Conservation (phyloP, 208 protist species). For the Sergeia podlipaevii region DNA sequence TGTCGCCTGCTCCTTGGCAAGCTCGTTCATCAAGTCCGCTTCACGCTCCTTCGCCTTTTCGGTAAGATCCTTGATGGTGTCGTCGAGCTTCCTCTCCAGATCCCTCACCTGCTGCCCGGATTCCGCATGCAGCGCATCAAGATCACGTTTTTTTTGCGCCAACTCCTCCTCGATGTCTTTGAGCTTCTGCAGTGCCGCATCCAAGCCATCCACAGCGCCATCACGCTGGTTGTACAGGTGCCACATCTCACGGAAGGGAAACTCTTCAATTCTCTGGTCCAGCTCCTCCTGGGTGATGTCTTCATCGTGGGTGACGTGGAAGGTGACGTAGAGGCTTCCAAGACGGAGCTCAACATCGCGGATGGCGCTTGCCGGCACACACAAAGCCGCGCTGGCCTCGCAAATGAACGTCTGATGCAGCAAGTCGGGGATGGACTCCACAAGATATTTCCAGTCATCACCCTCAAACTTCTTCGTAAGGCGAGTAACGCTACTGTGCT, state of each 20-base stretch:
- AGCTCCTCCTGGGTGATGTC: constrained; percentile 69
- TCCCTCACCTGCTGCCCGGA: constrained; percentile 20
- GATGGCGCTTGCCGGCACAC: constrained; percentile 39
- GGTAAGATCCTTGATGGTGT: constrained; percentile 21
- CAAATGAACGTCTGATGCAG: constrained; percentile 46
- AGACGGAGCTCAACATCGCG: constrained; percentile 50
- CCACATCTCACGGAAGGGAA: constrained; percentile 81
- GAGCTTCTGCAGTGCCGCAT: constrained; percentile 53
- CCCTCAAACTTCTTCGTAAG: constrained; percentile 78
- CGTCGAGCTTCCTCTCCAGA: constrained; percentile 36
- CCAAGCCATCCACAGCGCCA: constrained; percentile 42
- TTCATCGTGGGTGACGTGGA: constrained; percentile 78
- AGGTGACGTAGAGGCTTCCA: constrained; percentile 81
- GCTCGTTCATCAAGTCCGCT: constrained; percentile 31
- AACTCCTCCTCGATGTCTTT: constrained; percentile 58
- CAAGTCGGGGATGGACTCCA: constrained; percentile 22
- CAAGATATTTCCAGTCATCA: constrained; percentile 59
- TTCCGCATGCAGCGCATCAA: constrained; percentile 41
- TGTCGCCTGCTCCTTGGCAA: constrained; percentile 38
- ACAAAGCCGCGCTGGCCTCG: constrained; percentile 51
- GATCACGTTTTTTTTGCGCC: constrained; percentile 28
- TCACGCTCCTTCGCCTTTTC: constrained; percentile 26
- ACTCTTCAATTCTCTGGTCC: constrained; percentile 61
- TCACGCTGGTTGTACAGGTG: constrained; percentile 69
- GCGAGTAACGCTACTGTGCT: too few relatives aligned